A percentile compares a stretch with the other conserved stretches of the same genome.
Conservation (phyloP, 2,329 filamentous ascomycete species). For the Chrysosporium keratinophilum region DNA sequence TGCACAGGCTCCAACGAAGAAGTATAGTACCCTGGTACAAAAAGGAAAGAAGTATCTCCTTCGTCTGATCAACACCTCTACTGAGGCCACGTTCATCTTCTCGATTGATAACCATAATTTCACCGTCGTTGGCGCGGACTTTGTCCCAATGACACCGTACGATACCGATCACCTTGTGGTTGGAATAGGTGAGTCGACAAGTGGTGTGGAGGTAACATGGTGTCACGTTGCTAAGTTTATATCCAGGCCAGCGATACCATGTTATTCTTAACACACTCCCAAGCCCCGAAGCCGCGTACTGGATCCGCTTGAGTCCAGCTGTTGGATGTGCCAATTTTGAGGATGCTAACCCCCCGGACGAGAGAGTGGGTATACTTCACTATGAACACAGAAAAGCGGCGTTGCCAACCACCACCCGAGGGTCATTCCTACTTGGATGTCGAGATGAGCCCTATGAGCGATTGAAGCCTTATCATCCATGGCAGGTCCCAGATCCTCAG, state of each 20-base stretch:
- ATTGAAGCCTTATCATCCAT: constrained; percentile 13
- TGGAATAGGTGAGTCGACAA: constrained; percentile 30
- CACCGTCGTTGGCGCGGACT: constrained; percentile 48
- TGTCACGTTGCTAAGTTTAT: constrained; percentile 1
- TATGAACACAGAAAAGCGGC: constrained; percentile 22
- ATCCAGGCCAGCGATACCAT: constrained; percentile 32
- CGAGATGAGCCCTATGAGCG: constrained; percentile 20
- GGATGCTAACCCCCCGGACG: constrained; percentile 31
- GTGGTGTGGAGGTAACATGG: not conserved
- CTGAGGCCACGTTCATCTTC: constrained; percentile 45
- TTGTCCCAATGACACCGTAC: constrained; percentile 50
- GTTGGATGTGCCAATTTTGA: constrained; percentile 28
- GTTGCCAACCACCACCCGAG: constrained; percentile 18
- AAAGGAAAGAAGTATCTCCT: constrained; percentile 28
- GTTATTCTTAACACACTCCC: constrained; percentile 24
- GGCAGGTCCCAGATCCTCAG: constrained; percentile 14
- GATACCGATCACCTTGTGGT: constrained; percentile 38
- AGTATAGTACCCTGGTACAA: constrained; percentile 11
- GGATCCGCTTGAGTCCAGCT: constrained; percentile 40
- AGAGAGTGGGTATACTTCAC: constrained; percentile 44
- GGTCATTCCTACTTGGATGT: constrained; percentile 19
- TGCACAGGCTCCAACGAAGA: constrained; percentile 1
- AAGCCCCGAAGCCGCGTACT: constrained; percentile 21
- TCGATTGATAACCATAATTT: constrained; percentile 45
- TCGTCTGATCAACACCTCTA: constrained; percentile 33